phyloP scores from a whole-genome alignment of 495 filamentous ascomycete genomes.

The Neurospora sp. region DNA sequence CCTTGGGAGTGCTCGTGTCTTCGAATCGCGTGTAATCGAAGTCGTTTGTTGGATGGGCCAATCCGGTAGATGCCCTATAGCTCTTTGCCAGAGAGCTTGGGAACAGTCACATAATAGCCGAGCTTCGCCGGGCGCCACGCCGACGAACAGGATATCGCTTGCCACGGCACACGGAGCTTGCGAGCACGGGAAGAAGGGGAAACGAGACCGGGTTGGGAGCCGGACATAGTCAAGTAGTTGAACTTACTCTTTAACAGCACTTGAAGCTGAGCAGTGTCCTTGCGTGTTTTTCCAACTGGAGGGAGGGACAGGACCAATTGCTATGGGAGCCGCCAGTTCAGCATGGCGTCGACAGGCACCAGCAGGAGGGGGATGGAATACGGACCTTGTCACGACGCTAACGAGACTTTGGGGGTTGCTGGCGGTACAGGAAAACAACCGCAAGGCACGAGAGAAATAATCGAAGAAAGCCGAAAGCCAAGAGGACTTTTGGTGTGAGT shows the following conservation, averaged over 20 bases:
- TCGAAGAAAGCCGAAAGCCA: neutral
- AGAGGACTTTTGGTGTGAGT: neutral
- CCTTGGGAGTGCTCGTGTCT: neutral
- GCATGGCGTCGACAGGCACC: neutral
- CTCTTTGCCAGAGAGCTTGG: neutral
- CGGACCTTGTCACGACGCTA: neutral
- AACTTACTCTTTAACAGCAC: neutral
- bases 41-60: neutral
- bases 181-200: neutral
- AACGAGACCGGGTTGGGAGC: neutral
- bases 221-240: neutral
- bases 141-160: neutral
- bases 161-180: neutral
- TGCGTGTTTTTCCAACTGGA: neutral
- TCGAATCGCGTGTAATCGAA: neutral
- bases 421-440: neutral
- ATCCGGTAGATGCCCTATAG: neutral
- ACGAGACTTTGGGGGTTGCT: neutral
- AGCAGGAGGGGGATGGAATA: neutral
- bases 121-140: neutral
- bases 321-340: neutral
- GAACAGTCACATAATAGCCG: neutral
- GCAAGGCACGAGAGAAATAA: neutral
- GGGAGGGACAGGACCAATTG: neutral
- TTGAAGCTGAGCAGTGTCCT: neutral